These are phyloP conservation scores for Magnolia sinica DNA, from an alignment of 164 flowering plant species.

Conservation along the genomic window DNA sequence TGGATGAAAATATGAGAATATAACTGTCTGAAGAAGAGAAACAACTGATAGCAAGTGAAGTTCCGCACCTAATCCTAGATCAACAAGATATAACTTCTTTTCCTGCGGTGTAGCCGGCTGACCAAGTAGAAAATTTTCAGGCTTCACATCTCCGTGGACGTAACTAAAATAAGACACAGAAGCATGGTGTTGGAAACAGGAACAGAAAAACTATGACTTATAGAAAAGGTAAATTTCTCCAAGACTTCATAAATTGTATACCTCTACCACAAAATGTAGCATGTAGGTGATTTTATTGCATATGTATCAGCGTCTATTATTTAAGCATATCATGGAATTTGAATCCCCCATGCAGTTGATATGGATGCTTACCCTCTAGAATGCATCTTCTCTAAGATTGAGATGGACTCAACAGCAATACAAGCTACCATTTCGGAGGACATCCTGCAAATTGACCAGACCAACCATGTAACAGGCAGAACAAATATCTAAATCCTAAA, in stretches of 20 bases:
- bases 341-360: neutral
- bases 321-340: neutral
- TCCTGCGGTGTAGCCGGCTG: slow-evolving; percentile 71
- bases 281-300: neutral
- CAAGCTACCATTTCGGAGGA: slow-evolving; percentile 85
- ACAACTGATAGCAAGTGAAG: neutral
- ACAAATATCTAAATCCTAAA: neutral
- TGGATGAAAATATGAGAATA: neutral
- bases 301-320: neutral
- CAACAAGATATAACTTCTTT: slow-evolving; percentile 85
- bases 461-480: neutral
- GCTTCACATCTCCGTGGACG: slow-evolving; percentile 96
- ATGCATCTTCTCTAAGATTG: slow-evolving; percentile 90
- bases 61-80: slow-evolving; percentile 71
- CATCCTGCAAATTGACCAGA: slow-evolving; percentile 50
- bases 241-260: neutral
- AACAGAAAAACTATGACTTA: neutral
- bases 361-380: slow-evolving; percentile 54
- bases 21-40: neutral
- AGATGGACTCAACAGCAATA: slow-evolving; percentile 82
- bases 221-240: neutral
- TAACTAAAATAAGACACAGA: slow-evolving; percentile 37
- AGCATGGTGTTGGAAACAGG: neutral
- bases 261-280: neutral
- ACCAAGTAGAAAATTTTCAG: slow-evolving; percentile 83